Evolutionary conservation across 441 rosid species (phyloP).

Genomic region (Gossypium davidsonii): DNA sequence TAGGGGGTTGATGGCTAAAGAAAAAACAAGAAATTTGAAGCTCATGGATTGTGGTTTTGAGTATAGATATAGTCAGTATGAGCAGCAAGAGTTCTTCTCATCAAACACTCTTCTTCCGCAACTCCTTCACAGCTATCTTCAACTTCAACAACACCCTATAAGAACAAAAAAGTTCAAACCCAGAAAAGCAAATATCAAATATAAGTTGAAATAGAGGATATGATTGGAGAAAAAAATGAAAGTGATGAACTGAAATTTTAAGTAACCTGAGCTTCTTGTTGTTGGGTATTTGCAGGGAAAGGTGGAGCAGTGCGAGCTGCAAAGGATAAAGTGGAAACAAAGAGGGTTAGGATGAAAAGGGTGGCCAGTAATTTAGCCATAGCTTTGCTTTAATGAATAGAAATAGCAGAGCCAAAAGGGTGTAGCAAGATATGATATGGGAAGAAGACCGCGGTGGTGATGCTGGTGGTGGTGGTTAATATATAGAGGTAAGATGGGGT

Average conservation of each 20-base stretch:
- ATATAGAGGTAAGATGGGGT: slow-evolving; percentile 2
- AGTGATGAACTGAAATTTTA: background rate
- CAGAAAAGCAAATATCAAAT: background rate
- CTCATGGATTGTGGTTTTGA: background rate
- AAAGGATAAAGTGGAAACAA: slow-evolving; percentile 29
- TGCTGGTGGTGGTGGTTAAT: background rate
- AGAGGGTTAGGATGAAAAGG: slow-evolving; percentile 26
- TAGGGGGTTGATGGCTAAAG: background rate
- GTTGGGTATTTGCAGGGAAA: slow-evolving; percentile 15
- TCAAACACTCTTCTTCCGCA: background rate
- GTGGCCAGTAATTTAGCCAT: slow-evolving; percentile 24
- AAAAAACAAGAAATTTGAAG: background rate
- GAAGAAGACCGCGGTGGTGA: background rate
- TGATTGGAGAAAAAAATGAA: background rate
- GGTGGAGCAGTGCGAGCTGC: slow-evolving; percentile 33
- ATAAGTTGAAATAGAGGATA: background rate
- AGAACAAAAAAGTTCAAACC: background rate
- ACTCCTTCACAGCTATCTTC: background rate
- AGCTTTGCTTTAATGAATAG: background rate
- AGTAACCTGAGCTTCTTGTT: slow-evolving; percentile 18
- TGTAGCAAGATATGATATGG: background rate
- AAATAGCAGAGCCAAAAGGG: too few relatives aligned
- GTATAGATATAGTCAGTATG: background rate
- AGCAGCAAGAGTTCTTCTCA: background rate
- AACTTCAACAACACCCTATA: background rate